phyloP scores from a whole-genome alignment of 148 eudicot species.

The Hydrangea macrophylla region DNA sequence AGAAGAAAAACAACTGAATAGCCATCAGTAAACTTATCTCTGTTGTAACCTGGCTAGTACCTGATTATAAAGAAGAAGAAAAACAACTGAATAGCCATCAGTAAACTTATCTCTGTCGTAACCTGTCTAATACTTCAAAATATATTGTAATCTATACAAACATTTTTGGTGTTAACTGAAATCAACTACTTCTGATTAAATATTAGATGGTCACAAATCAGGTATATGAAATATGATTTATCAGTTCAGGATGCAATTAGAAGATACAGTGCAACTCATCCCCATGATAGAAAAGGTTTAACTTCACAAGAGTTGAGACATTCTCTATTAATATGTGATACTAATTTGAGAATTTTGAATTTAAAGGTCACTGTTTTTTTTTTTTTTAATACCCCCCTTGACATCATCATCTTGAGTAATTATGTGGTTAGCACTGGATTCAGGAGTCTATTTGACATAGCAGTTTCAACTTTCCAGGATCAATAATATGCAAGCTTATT shows the following conservation, averaged over 20 bases:
- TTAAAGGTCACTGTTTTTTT: background rate
- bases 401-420: background rate
- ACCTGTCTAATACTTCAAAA: too few relatives aligned
- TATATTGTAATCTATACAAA: too few relatives aligned
- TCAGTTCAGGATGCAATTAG: slow-evolving; percentile 6
- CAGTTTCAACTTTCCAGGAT: background rate
- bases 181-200: background rate
- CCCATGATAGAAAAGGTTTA: background rate
- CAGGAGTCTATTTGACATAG: background rate
- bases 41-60: too few relatives aligned
- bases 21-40: too few relatives aligned
- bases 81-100: too few relatives aligned
- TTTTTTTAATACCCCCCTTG: too few relatives aligned
- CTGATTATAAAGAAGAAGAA: too few relatives aligned
- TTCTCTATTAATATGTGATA: background rate
- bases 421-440: background rate
- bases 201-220: background rate
- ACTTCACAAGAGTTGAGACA: background rate
- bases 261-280: slow-evolving; percentile 3
- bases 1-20: too few relatives aligned
- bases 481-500: background rate
- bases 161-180: background rate
- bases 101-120: too few relatives aligned
- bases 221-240: background rate
- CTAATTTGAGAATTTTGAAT: background rate